Evolutionary conservation across 1,139 yeast species (phyloP).

Genomic region (Sugiyamaella pinicola): DNA sequence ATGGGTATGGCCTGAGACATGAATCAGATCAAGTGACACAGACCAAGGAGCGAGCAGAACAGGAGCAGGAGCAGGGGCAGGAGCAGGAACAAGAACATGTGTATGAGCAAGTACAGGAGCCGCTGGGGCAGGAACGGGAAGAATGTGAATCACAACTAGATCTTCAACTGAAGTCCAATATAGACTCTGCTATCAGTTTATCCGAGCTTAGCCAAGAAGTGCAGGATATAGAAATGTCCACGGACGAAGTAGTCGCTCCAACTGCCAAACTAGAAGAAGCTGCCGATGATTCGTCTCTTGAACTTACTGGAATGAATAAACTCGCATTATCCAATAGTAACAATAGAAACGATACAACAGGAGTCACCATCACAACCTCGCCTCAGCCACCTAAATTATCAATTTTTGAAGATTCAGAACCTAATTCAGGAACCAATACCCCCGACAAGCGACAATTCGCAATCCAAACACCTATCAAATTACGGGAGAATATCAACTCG

Average conservation of each 20-base stretch:
- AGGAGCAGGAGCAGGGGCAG: background rate
- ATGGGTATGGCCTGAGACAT: background rate
- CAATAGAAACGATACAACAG: background rate
- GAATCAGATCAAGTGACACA: background rate
- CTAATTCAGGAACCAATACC: slow-evolving; percentile 5
- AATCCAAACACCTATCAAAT: slow-evolving; percentile 19
- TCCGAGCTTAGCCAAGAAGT: too few species aligned
- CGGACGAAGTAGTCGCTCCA: background rate
- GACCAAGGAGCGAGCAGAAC: background rate
- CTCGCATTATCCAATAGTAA: background rate
- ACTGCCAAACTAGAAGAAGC: background rate
- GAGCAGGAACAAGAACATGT: background rate
- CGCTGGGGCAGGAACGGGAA: background rate
- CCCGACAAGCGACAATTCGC: background rate
- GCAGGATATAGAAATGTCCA: too few species aligned
- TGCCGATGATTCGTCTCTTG: slow-evolving; percentile 2
- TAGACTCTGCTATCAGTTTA: background rate
- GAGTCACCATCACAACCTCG: slow-evolving; percentile 3
- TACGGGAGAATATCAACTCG: slow-evolving; percentile 18
- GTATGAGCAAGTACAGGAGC: background rate
- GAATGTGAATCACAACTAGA: too few species aligned
- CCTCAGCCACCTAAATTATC: slow-evolving; percentile 18
- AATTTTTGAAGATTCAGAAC: slow-evolving; percentile 27
- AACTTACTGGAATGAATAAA: slow-evolving; percentile 2
- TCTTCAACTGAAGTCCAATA: too few species aligned